phyloP scores from a whole-genome alignment of 2,329 filamentous ascomycete genomes.

The Fusarium avenaceum region DNA sequence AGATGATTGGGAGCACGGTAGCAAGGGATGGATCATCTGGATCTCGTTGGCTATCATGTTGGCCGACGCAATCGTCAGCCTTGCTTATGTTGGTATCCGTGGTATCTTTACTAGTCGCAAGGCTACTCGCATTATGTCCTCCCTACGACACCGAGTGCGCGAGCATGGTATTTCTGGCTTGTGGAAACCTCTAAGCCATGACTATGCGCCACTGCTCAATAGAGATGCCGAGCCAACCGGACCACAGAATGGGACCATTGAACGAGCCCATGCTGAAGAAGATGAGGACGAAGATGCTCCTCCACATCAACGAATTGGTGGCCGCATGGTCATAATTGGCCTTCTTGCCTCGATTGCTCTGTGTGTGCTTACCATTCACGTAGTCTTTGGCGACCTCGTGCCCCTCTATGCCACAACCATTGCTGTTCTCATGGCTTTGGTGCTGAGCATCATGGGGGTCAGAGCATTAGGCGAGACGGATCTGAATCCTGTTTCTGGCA shows the following conservation, averaged over 20 bases:
- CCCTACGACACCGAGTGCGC: constrained; percentile 30
- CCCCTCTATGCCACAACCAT: constrained; percentile 81
- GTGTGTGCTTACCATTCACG: constrained; percentile 84
- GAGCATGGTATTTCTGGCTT: constrained; percentile 41
- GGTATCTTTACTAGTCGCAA: constrained; percentile 60
- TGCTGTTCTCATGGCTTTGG: constrained; percentile 86
- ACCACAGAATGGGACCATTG: constrained; percentile 16
- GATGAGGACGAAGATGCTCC: constrained; percentile 82
- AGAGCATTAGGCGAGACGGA: constrained; percentile 84
- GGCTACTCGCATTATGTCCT: constrained; percentile 1
- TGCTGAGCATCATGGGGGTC: constrained; percentile 81
- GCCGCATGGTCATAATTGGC: constrained; percentile 77
- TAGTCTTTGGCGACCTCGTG: constrained; percentile 86
- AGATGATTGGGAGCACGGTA: constrained; percentile 89
- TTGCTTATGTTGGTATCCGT: constrained; percentile 80
- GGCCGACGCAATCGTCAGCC: constrained; percentile 88
- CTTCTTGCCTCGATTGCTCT: constrained; percentile 81
- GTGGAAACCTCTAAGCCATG: constrained; percentile 37
- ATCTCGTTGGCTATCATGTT: constrained; percentile 96
- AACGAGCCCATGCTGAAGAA: constrained; percentile 50
- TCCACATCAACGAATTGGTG: constrained; percentile 82
- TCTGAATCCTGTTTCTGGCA: constrained; percentile 94
- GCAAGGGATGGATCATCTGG: constrained; percentile 99
- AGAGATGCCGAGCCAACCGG: constrained; percentile 18
- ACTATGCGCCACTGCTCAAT: constrained; percentile 45